Evolutionary conservation across 1,284 basidiomycete species (phyloP).

Genomic region (Naganishia sp.): DNA sequence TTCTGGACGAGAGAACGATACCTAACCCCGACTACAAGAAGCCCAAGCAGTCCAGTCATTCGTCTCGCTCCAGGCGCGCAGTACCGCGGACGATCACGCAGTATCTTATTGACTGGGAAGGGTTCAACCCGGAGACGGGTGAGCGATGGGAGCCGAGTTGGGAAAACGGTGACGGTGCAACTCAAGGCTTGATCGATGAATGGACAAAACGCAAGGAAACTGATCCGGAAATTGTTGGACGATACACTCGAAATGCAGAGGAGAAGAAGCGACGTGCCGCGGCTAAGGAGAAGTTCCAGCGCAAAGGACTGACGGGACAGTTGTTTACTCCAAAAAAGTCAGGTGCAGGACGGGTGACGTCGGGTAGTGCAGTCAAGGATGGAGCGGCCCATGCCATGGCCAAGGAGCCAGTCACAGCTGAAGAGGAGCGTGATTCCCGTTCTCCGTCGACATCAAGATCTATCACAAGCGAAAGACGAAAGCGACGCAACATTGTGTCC

Average conservation of each 20-base stretch:
- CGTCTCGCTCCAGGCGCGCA: constrained; percentile 4
- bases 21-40: constrained; percentile 7
- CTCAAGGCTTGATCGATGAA: constrained; percentile 37
- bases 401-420: not conserved
- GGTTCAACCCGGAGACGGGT: constrained; percentile 39
- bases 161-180: constrained; percentile 38
- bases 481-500: not conserved
- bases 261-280: constrained; percentile 4
- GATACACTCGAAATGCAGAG: constrained; percentile 3
- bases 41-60: not conserved
- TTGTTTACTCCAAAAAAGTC: not conserved
- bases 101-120: constrained; percentile 46
- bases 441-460: constrained; percentile 1
- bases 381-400: not conserved
- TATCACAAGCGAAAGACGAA: not conserved
- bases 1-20: constrained; percentile 15
- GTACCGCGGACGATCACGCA: constrained; percentile 1
- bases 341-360: too few relatives aligned
- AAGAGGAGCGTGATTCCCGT: not conserved
- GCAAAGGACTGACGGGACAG: not conserved
- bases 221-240: constrained; percentile 18
- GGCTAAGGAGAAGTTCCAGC: not conserved
- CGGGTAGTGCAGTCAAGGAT: not conserved
- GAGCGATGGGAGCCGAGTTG: constrained; percentile 42
- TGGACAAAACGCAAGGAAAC: constrained; percentile 39